phyloP scores from a whole-genome alignment of 441 rosid species.

The Eruca vesicaria region DNA sequence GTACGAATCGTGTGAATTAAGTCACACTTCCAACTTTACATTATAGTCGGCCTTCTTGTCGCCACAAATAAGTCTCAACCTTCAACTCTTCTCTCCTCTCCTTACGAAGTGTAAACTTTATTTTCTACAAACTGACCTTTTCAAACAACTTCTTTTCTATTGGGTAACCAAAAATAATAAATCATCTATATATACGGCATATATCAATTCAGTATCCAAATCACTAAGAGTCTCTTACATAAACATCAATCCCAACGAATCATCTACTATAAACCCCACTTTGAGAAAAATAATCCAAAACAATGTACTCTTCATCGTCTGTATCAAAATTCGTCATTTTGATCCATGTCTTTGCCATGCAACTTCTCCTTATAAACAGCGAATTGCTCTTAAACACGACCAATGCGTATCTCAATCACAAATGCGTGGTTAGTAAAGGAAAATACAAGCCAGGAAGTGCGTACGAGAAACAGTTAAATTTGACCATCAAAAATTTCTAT shows the following conservation, averaged over 20 bases:
- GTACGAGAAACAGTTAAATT: constrained; percentile 33
- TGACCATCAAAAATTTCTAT: background rate
- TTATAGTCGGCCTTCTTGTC: constrained; percentile 2
- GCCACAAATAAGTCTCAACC: constrained; percentile 6
- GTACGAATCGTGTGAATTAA: constrained; percentile 4
- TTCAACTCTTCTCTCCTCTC: background rate
- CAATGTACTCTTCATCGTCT: constrained; percentile 1
- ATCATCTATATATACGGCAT: background rate
- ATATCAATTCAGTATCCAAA: background rate
- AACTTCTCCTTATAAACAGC: background rate
- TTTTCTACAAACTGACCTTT: background rate
- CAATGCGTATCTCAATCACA: constrained; percentile 36
- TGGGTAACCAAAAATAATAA: background rate
- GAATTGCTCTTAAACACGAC: constrained; percentile 14
- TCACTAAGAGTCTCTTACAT: background rate
- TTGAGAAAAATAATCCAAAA: background rate
- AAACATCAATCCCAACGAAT: background rate
- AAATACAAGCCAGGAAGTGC: constrained; percentile 43
- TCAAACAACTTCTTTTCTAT: background rate
- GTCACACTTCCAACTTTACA: constrained; percentile 4
- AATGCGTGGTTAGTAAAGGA: constrained; percentile 43
- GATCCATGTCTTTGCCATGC: background rate
- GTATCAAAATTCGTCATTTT: background rate
- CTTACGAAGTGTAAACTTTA: constrained; percentile 1
- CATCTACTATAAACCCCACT: background rate